Evolutionary conservation across 306 rosid genomes (phyloP).

Genomic region (Clitoria ternatea): DNA sequence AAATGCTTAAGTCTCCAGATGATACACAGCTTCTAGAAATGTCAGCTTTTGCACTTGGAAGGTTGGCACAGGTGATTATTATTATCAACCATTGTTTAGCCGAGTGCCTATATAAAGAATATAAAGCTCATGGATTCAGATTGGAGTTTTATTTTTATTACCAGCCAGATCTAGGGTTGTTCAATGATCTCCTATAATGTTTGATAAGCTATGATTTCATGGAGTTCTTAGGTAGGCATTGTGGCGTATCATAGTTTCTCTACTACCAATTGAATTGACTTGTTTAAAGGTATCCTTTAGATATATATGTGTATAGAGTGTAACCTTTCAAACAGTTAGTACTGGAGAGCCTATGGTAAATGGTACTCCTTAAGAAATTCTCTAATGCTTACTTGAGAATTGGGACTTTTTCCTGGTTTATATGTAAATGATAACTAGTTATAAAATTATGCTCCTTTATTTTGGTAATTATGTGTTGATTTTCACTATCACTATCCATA

Average conservation of each 20-base stretch:
- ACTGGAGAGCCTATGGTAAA: background rate
- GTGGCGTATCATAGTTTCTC: background rate
- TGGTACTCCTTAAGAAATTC: background rate
- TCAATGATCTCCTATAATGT: background rate
- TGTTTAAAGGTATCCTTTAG: background rate
- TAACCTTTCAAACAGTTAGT: too few species aligned
- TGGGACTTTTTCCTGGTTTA: background rate
- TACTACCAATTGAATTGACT: background rate
- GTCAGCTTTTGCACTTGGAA: constrained; percentile 96
- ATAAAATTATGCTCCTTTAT: background rate
- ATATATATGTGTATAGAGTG: background rate
- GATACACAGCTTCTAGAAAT: constrained; percentile 72
- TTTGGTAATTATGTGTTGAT: background rate
- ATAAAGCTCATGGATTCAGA: background rate
- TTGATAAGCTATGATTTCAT: background rate
- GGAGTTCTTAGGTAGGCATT: background rate
- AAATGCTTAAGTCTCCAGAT: constrained; percentile 85
- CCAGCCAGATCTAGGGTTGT: background rate
- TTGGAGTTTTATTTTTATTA: background rate
- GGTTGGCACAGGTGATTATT: constrained; percentile 82
- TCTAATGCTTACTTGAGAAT: background rate
- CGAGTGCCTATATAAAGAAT: background rate
- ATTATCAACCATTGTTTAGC: background rate
- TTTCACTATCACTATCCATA: background rate
- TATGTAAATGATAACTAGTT: background rate